phyloP scores from a whole-genome alignment of 805 yeast genomes.

The Lipomyces spencermartinsiae region DNA sequence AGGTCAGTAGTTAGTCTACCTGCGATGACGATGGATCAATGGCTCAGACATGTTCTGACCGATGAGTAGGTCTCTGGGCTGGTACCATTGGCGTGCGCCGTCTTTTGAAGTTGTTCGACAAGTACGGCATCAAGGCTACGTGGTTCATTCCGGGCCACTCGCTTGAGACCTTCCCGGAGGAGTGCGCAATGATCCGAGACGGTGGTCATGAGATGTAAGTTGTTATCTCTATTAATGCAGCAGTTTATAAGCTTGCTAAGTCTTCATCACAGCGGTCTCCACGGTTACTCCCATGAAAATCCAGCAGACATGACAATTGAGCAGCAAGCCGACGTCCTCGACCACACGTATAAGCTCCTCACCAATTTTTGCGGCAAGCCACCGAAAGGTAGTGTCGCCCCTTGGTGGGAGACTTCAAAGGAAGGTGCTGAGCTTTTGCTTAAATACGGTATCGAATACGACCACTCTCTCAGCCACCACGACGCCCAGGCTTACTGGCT shows the following conservation, averaged over 20 bases:
- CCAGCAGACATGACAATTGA: slow-evolving; percentile 49
- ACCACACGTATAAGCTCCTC: slow-evolving; percentile 46
- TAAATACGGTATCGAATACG: slow-evolving; percentile 50
- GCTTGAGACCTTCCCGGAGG: slow-evolving; percentile 50
- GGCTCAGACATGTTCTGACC: background rate
- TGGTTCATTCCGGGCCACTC: slow-evolving; percentile 52
- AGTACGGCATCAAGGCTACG: slow-evolving; percentile 49
- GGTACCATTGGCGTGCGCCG: slow-evolving; percentile 50
- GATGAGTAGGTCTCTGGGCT: slow-evolving; percentile 45
- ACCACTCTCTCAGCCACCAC: slow-evolving; percentile 49
- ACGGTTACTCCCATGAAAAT: slow-evolving; percentile 51
- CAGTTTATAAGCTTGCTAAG: background rate
- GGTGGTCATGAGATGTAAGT: slow-evolving; percentile 47
- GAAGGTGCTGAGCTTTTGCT: slow-evolving; percentile 47
- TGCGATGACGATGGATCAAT: no score
- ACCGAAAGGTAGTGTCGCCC: slow-evolving; percentile 49
- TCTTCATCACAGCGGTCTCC: slow-evolving; percentile 43
- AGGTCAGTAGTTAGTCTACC: slow-evolving; percentile 34
- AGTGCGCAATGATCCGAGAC: slow-evolving; percentile 48
- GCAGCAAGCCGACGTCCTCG: slow-evolving; percentile 49
- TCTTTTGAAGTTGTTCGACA: slow-evolving; percentile 47
- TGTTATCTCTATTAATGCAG: background rate
- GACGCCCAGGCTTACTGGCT: slow-evolving; percentile 51
- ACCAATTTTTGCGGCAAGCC: slow-evolving; percentile 49
- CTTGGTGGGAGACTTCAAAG: slow-evolving; percentile 51